Evolutionary conservation across 2,329 filamentous ascomycete genomes (phyloP), one percentile per base, ranked within the genome.

Genomic region (Xylaria sp.): DNA sequence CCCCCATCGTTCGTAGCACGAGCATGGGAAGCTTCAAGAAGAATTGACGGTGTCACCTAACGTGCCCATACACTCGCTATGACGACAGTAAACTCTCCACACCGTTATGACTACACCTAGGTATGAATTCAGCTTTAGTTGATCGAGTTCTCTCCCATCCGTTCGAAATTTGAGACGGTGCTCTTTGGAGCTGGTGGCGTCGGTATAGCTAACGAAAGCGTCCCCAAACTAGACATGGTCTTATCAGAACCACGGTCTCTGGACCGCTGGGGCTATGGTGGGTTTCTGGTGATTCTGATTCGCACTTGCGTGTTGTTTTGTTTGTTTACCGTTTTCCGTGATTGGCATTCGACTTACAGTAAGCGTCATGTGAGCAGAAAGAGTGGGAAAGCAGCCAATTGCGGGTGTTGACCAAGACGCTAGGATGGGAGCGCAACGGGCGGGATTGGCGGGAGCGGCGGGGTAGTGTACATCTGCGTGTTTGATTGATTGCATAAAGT

Each of bases 401-500:
- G 9, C 44, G 48, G 59, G 49, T 65, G 64, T 59, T 62, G 63
- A 66, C 68, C 68, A 68, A 70, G 68, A 57, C 44, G n/a, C 48
- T 23, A 49, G 57, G 33, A 58, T 17, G 49, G 49, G 36, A 38
- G n/a, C 44, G 17, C 31, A 26, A 38, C 28, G 44, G 48, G 40
- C 38, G 54, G 51, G 57, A 65, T 64, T 69, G 67, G 65, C 68
- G 62, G 65, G 64, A 65, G 54, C 56, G 60, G 67, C 61, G 68
- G 64, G 59, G 51, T 58, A 46, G 26, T 17, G 40, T 11, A 46
- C 56, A 70, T 53, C 57, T 67, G 61, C 67, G 70, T 56, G 67
- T 68, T 66, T 70, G 63, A 72, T 71, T 68, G 63, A 65, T 60
- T 70, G 66, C 66, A 71, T 66, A 40, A 65, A 28, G 59, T 63